Evolutionary conservation across 345 rosid species (phyloP).

Genomic region (Corchorus capsularis): DNA sequence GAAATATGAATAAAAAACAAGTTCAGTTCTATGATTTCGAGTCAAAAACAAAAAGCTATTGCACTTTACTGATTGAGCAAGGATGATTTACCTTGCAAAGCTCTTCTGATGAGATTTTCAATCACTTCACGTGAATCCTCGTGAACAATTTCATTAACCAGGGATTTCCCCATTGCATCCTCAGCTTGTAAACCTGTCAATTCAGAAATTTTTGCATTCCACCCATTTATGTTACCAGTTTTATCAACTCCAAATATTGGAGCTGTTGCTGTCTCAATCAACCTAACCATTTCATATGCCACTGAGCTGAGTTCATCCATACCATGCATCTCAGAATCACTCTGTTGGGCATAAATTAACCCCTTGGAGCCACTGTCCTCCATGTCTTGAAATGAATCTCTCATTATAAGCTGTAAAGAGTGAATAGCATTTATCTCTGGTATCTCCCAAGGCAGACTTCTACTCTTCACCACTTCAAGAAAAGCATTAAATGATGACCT

Average conservation of each 20-base stretch:
- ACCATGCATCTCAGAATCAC: slow-evolving; percentile 37
- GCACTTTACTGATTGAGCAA: background rate
- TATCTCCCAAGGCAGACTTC: slow-evolving; percentile 83
- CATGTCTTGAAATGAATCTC: slow-evolving; percentile 57
- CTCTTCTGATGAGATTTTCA: slow-evolving; percentile 56
- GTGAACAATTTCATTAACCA: slow-evolving; percentile 62
- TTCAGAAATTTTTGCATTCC: slow-evolving; percentile 77
- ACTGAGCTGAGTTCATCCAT: slow-evolving; percentile 64
- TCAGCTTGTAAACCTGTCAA: slow-evolving; percentile 62
- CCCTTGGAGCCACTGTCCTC: slow-evolving; percentile 44
- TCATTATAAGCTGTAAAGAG: slow-evolving; percentile 74
- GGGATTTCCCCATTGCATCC: slow-evolving; percentile 77
- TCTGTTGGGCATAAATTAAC: slow-evolving; percentile 25
- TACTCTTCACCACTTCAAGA: slow-evolving; percentile 77
- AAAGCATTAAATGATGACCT: slow-evolving; percentile 81
- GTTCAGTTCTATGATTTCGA: background rate
- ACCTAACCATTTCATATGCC: slow-evolving; percentile 83
- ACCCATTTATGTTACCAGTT: slow-evolving; percentile 72
- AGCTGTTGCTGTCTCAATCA: slow-evolving; percentile 82
- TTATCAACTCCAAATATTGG: slow-evolving; percentile 89
- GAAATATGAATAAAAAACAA: background rate
- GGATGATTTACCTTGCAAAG: slow-evolving; percentile 59
- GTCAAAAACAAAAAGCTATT: background rate
- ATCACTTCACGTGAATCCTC: slow-evolving; percentile 50
- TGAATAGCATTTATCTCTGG: slow-evolving; percentile 80